phyloP scores from a whole-genome alignment of 208 protist species.

The Leishmania gerbilli region DNA sequence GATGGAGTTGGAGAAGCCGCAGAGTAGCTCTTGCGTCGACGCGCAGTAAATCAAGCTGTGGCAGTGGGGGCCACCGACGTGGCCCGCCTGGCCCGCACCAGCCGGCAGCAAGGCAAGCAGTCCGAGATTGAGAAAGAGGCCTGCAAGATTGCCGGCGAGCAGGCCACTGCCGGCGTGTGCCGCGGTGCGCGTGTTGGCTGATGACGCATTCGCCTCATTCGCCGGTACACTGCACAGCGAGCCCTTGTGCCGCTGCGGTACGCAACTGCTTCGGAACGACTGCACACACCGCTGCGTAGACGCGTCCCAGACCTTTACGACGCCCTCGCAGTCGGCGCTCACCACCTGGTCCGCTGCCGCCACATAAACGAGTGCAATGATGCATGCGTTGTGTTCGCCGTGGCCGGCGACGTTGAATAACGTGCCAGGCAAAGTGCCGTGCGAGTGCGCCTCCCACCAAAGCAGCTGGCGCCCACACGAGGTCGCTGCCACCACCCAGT shows the following conservation, averaged over 20 bases:
- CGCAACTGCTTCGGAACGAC: conserved; percentile 38
- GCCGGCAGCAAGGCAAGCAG: conserved; percentile 31
- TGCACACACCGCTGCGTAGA: conserved; percentile 73
- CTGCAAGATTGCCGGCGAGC: conserved; percentile 1
- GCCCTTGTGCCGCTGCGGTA: background rate
- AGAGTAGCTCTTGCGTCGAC: conserved; percentile 63
- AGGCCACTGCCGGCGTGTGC: background rate
- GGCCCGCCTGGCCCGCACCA: background rate
- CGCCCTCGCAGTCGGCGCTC: conserved; percentile 64
- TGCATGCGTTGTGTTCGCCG: conserved; percentile 28
- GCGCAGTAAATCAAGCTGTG: conserved; percentile 48
- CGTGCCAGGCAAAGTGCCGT: conserved; percentile 36
- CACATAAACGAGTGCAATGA: conserved; percentile 64
- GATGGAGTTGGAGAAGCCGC: conserved; percentile 55
- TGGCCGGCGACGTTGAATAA: conserved; percentile 38
- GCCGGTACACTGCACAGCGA: background rate
- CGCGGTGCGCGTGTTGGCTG: conserved; percentile 11
- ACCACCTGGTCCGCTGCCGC: conserved; percentile 65
- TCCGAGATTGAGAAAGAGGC: conserved; percentile 14
- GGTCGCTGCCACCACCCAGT: conserved; percentile 37
- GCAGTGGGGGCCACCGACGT: conserved; percentile 21
- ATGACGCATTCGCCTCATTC: conserved; percentile 2
- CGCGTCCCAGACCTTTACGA: conserved; percentile 88
- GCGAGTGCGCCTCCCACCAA: conserved; percentile 61
- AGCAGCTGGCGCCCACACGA: conserved; percentile 35